Evolutionary conservation across 2,329 filamentous ascomycete genomes (phyloP).

Genomic region (Neofusicoccum ribis): DNA sequence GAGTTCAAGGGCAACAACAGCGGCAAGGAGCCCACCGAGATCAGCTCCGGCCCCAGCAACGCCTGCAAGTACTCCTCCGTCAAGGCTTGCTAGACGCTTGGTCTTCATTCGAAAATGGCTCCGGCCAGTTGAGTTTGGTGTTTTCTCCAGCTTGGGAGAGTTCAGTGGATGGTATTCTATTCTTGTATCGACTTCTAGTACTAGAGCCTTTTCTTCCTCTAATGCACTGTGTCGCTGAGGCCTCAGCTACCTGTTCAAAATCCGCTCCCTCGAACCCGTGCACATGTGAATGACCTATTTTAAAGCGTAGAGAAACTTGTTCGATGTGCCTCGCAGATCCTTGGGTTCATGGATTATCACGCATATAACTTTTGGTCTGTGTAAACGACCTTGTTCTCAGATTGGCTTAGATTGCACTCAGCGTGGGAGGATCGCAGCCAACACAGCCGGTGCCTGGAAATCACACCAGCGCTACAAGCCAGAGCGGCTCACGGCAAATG

Average conservation of each 20-base stretch:
- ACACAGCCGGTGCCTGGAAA: too few species aligned
- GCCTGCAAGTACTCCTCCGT: slow-evolving; percentile 4
- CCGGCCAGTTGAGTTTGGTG: background rate
- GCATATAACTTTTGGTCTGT: too few species aligned
- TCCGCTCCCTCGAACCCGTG: background rate
- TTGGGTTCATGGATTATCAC: too few species aligned
- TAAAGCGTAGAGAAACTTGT: too few species aligned
- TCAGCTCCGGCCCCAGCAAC: slow-evolving; percentile 8
- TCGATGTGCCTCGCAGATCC: too few species aligned
- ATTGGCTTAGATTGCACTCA: too few species aligned
- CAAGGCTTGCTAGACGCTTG: background rate
- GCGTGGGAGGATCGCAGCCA: too few species aligned
- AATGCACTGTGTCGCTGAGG: slow-evolving; percentile 1
- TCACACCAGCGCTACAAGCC: too few species aligned
- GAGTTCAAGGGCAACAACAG: slow-evolving; percentile 50
- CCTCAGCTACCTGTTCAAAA: background rate
- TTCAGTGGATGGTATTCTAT: slow-evolving; percentile 4
- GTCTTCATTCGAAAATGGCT: background rate
- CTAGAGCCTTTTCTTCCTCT: slow-evolving; percentile 1
- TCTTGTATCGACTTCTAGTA: slow-evolving; percentile 16
- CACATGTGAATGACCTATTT: background rate
- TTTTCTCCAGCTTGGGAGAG: background rate
- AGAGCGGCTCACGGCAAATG: too few species aligned
- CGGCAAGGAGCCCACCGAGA: slow-evolving; percentile 39
- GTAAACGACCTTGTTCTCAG: too few species aligned